Percentiles rank a stretch among this genome's conserved stretches.
phyloP scores from a whole-genome alignment of 352 stramenopile species.

The Phytopythium boreale region DNA sequence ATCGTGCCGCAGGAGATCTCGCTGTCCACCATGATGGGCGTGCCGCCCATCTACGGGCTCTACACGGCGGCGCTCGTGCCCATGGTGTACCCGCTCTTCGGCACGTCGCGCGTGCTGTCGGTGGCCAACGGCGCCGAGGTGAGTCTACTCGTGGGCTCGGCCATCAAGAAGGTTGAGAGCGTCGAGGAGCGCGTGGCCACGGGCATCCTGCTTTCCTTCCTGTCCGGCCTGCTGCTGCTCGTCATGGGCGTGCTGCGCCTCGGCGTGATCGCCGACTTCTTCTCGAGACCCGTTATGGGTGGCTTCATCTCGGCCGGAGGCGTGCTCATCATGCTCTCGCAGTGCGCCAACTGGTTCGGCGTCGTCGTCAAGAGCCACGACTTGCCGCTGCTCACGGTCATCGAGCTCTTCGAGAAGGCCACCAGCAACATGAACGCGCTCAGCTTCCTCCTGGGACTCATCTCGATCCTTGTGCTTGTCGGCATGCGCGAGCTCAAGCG shows the following conservation, averaged over 20 bases:
- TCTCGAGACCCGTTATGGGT: constrained; percentile 87
- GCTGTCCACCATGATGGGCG: constrained; percentile 85
- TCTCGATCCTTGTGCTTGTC: constrained; percentile 53
- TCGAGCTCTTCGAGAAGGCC: constrained; percentile 53
- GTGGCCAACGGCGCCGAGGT: constrained; percentile 79
- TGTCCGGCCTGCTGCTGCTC: constrained; percentile 72
- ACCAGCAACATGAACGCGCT: constrained; percentile 58
- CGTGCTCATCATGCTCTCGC: constrained; percentile 90
- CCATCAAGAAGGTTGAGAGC: constrained; percentile 57
- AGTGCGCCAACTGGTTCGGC: constrained; percentile 86
- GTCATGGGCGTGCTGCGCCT: constrained; percentile 78
- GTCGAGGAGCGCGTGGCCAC: constrained; percentile 50
- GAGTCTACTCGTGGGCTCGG: constrained; percentile 51
- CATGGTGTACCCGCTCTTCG: constrained; percentile 86
- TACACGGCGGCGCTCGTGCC: constrained; percentile 85
- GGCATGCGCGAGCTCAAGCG: constrained; percentile 43
- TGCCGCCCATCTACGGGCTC: constrained; percentile 88
- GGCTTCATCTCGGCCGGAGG: constrained; percentile 89
- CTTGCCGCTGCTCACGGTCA: constrained; percentile 55
- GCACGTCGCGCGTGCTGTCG: constrained; percentile 71
- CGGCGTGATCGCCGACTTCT: constrained; percentile 86
- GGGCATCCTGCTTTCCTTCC: constrained; percentile 59
- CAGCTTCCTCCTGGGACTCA: constrained; percentile 58
- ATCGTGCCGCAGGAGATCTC: constrained; percentile 88
- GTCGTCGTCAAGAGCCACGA: constrained; percentile 54